A percentile compares a stretch with the other conserved stretches of the same genome.
Evolutionary conservation across 257 asterid genomes (phyloP).

Genomic region (Solanum okadae): DNA sequence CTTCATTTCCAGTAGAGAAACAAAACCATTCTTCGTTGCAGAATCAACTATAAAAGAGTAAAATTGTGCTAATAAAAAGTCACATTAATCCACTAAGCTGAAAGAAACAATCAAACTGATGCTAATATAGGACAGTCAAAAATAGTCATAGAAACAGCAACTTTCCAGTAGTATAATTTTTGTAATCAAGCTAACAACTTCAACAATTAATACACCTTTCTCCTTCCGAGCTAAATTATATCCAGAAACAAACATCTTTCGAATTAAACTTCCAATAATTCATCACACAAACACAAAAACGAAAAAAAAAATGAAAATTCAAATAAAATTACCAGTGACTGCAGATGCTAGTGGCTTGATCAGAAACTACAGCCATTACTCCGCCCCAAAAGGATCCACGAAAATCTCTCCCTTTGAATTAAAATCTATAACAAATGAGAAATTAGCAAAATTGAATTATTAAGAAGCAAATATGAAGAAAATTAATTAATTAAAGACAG

Average conservation of each 20-base stretch:
- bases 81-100: background rate
- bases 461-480: background rate
- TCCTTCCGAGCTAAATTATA: background rate
- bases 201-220: background rate
- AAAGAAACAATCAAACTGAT: background rate
- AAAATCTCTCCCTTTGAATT: background rate
- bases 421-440: background rate
- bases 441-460: background rate
- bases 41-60: background rate
- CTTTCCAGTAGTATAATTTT: background rate
- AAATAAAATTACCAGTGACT: constrained; percentile 47
- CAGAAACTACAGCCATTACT: constrained; percentile 59
- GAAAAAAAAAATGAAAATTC: background rate
- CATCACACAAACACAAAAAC: background rate
- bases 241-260: background rate
- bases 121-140: background rate
- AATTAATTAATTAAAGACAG: background rate
- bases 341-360: constrained; percentile 69
- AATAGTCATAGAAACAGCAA: background rate
- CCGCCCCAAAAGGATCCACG: background rate
- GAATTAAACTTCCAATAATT: background rate
- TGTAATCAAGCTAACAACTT: background rate
- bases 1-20: background rate
- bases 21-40: background rate
- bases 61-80: background rate